phyloP scores from a whole-genome alignment of 2,329 filamentous ascomycete genomes.

The Penicillium carneum region DNA sequence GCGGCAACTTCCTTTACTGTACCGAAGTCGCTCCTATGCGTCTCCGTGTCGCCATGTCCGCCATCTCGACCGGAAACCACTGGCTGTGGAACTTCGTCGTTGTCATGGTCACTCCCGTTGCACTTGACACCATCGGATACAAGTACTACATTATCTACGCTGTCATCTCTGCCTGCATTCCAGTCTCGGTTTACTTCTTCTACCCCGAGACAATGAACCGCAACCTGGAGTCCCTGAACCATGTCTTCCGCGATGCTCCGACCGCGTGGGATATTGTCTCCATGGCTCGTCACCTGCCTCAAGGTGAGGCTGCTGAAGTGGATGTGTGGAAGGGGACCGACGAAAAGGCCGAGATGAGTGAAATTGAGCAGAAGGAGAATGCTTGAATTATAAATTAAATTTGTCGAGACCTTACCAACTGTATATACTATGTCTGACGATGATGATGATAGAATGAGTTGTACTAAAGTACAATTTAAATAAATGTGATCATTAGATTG shows the following conservation, averaged over 20 bases:
- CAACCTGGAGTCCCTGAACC: conserved; percentile 35
- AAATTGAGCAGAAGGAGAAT: conserved; percentile 30
- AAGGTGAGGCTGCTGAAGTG: conserved; percentile 34
- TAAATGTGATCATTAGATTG: background rate
- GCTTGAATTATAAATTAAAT: conserved; percentile 16
- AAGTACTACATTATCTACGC: conserved; percentile 35
- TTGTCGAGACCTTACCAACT: background rate
- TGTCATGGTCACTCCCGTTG: conserved; percentile 36
- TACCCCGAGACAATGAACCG: conserved; percentile 39
- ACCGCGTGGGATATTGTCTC: conserved; percentile 36
- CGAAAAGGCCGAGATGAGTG: conserved; percentile 21
- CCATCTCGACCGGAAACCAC: conserved; percentile 34
- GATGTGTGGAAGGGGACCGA: conserved; percentile 30
- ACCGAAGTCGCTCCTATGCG: conserved; percentile 37
- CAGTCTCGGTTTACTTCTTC: conserved; percentile 31
- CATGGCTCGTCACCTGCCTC: conserved; percentile 34
- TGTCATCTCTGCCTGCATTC: conserved; percentile 33
- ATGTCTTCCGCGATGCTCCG: conserved; percentile 35
- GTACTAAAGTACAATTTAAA: background rate
- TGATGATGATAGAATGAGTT: conserved; percentile 5
- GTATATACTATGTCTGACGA: conserved; percentile 17
- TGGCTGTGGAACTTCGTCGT: conserved; percentile 39
- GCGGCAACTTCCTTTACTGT: conserved; percentile 37
- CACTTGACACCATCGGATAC: conserved; percentile 34
- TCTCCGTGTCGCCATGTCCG: conserved; percentile 35